Evolutionary conservation across 1,284 basidiomycete species (phyloP), one percentile per base, ranked within the genome.

Genomic region (Leccinum fallax): DNA sequence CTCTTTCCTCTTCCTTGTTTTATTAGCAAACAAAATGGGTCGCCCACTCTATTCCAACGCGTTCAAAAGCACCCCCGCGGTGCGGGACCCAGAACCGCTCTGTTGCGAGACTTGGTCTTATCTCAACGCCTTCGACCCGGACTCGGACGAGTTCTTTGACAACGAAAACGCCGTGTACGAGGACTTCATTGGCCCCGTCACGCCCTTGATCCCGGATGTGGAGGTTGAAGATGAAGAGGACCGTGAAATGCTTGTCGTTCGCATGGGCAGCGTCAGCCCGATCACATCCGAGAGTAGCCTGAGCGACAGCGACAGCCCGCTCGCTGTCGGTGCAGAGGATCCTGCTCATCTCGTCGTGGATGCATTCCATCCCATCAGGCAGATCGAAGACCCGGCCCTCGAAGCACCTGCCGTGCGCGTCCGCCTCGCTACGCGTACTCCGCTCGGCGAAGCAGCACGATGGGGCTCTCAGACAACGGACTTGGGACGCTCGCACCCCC

Each of bases 51-150:
- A 84, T 75, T 88, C 88, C 38, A 76, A 78, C 64, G 59, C 75
- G 53, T 80, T 82, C 65, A 59, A 51, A 46, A 66, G 78, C 53
- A 62, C 73, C 2, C 81, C 82, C 49, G 77, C 77, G 57, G 80
- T 86, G 59, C 81, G 80, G 69, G 82, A 84, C 60, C 81, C 81
- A 53, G 82, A 85, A 66, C 69, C 71, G 30, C 66, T 66, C 34
- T 65, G 72, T 30, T 85, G 78, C 78, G 78, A 84, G 71, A 85
- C 77, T 72, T 92, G 89, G 89, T 83, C 85, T 63, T 77, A 80
- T 65, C 81, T 79, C 74, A 88, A 89, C 71, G 77, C 83, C 6
- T 92, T 91, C 71, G 89, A 92, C 75, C 89, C 90, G n/a, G 90
- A 92, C 74, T 85, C 88, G 13, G 89, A 91, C 66, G 89, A 90